Percentiles rank a stretch among this genome's conserved stretches.
Evolutionary conservation across 1,284 basidiomycete genomes (phyloP).

Genomic region (Termitomyces sp.): DNA sequence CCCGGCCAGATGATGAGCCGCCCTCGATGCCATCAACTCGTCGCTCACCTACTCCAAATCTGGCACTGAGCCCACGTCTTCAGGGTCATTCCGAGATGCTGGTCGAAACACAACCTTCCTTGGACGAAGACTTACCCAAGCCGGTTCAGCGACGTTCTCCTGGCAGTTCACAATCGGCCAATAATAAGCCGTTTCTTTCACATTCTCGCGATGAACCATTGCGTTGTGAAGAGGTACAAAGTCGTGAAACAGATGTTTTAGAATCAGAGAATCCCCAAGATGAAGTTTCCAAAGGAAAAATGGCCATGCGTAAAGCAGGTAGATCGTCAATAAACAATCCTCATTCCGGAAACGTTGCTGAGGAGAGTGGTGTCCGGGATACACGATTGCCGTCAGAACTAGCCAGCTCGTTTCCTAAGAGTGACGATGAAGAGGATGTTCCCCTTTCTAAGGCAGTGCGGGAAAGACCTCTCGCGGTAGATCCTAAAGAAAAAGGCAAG

Average conservation of each 20-base stretch:
- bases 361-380: constrained; percentile 23
- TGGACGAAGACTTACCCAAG: constrained; percentile 8
- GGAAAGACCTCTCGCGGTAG: background rate
- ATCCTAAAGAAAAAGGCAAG: constrained; percentile 10
- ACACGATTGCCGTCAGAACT: constrained; percentile 8
- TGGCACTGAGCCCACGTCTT: background rate
- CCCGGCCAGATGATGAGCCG: constrained; percentile 3
- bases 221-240: background rate
- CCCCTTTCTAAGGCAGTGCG: constrained; percentile 33
- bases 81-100: constrained; percentile 3
- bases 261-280: constrained; percentile 47
- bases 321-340: constrained; percentile 11
- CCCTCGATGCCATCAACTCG: background rate
- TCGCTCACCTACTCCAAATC: background rate
- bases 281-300: constrained; percentile 2
- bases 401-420: constrained; percentile 3
- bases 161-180: background rate
- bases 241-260: constrained; percentile 41
- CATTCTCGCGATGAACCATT: background rate
- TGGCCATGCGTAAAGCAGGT: background rate
- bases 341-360: constrained; percentile 23
- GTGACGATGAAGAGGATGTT: constrained; percentile 36
- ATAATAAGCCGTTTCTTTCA: background rate
- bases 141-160: constrained; percentile 10
- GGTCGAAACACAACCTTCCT: constrained; percentile 16